Evolutionary conservation across 495 filamentous ascomycete species (phyloP), one percentile per base, ranked within the genome.

Genomic region (Pyrenopolyporus hunteri): DNA sequence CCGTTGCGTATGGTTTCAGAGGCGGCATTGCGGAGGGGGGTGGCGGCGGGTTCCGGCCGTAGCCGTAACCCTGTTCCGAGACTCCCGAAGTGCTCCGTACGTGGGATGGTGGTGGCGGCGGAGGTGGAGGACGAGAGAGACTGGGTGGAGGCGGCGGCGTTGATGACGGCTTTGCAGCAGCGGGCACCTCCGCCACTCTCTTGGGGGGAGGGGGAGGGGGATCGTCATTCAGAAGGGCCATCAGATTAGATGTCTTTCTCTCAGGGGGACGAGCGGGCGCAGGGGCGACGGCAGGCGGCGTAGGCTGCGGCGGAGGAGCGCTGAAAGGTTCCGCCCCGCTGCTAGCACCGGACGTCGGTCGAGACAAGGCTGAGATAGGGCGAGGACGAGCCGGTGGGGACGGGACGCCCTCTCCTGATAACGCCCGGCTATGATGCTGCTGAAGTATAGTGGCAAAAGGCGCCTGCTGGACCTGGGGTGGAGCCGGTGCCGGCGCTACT

Each of bases 161-260:
- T 4, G 79, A 71, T 28, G 69, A 74, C n/a, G 68, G 44, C 57
- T 77, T 76, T 14, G 65, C 37, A n/a, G 63, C 28, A 6, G 52
- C 48, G 25, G 75, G 56, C 8, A 79, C 67, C 14, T 82, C 78
- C 43, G 36, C 42, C 19, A 79, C 59, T 45, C 79, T 69, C 66
- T 79, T 80, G 0, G 64, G 61, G 8, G 68, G 63, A 46, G 71
- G 54, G 8, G 77, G 69, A 8, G 77, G 73, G n/a, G 73, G 71
- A 17, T 80, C 79, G 33, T 80, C 75, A 59, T 81, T 81, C 16
- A 81, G 65, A 40, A 81, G 64, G n/a, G 77, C 74, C 73, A 80
- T 78, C 47, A 81, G 59, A n/a, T 59, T 80, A 44, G 76, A 80
- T 4, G 71, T 76, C 57, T 80, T 80, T n/a, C 74, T 67, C 57